Conservation (phyloP, 176 grass and related monocot species). For the Aegilops tauschii region DNA sequence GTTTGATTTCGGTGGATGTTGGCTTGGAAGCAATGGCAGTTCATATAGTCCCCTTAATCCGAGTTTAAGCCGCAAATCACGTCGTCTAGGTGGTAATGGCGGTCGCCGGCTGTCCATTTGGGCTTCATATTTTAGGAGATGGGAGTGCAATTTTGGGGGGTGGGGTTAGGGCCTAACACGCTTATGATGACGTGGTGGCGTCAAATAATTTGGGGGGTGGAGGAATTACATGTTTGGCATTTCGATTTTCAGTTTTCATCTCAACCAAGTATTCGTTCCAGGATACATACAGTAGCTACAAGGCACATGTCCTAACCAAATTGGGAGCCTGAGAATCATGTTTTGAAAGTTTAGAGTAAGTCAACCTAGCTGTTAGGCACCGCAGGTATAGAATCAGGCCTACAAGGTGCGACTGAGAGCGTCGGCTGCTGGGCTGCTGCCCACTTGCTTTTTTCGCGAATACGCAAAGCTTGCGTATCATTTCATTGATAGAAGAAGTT, state of each 20-base stretch:
- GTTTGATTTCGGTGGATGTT: neutral
- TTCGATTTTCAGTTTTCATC: neutral
- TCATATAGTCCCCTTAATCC: neutral
- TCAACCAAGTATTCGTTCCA: neutral
- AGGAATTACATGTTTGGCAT: neutral
- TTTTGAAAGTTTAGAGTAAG: neutral
- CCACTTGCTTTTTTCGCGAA: too few species aligned
- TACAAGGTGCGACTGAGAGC: neutral
- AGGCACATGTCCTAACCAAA: neutral
- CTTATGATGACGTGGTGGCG: neutral
- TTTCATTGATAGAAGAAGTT: too few species aligned
- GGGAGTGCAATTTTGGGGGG: neutral
- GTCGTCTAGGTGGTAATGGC: neutral
- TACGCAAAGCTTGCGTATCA: too few species aligned
- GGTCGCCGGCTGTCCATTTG: neutral
- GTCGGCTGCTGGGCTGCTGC: neutral
- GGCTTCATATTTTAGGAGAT: neutral
- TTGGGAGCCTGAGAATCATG: neutral
- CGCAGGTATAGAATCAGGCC: neutral
- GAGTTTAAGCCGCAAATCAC: neutral
- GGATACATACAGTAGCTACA: neutral
- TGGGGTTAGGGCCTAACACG: neutral
- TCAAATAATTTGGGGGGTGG: too few species aligned
- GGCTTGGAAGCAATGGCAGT: neutral
- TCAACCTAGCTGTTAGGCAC: neutral